Conservation (phyloP, 495 filamentous ascomycete genomes). For the Podospora comata region DNA sequence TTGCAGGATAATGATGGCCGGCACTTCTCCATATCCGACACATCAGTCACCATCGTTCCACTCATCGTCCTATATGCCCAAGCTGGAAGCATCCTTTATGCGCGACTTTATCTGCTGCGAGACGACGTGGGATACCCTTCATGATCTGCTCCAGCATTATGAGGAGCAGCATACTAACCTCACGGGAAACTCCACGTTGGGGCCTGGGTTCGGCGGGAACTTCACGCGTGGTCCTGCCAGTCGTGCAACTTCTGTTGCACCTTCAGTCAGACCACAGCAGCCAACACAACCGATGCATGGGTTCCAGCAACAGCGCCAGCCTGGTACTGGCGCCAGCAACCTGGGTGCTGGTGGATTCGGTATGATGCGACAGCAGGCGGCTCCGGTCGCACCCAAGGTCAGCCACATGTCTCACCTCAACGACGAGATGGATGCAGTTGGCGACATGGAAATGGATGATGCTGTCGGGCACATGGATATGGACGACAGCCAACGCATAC, state of each 20-base stretch:
- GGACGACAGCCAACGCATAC: conserved; percentile 58
- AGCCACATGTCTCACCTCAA: conserved; percentile 41
- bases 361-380: conserved; percentile 48
- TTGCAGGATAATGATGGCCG: conserved; percentile 87
- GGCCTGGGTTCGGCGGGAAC: conserved; percentile 27
- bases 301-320: conserved; percentile 38
- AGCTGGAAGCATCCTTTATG: conserved; percentile 96
- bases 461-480: conserved; percentile 60
- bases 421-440: conserved; percentile 81
- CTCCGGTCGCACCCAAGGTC: conserved; percentile 32
- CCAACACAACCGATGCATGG: conserved; percentile 34
- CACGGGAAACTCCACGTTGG: conserved; percentile 18
- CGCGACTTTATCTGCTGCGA: conserved; percentile 93
- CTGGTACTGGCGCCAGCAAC: conserved; percentile 23
- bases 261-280: conserved; percentile 24
- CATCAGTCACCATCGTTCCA: conserved; percentile 94
- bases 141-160: conserved; percentile 94
- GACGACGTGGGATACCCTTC: conserved; percentile 77
- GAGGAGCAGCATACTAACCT: conserved; percentile 77
- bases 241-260: conserved; percentile 29
- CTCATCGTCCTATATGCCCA: conserved; percentile 95
- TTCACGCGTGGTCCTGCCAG: conserved; percentile 24
- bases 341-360: conserved; percentile 40
- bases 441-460: conserved; percentile 97
- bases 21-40: conserved; percentile 79